A percentile compares a stretch with the other conserved stretches of the same genome.
phyloP scores from a whole-genome alignment of 1,284 basidiomycete species.

The Coniferiporia weirii region DNA sequence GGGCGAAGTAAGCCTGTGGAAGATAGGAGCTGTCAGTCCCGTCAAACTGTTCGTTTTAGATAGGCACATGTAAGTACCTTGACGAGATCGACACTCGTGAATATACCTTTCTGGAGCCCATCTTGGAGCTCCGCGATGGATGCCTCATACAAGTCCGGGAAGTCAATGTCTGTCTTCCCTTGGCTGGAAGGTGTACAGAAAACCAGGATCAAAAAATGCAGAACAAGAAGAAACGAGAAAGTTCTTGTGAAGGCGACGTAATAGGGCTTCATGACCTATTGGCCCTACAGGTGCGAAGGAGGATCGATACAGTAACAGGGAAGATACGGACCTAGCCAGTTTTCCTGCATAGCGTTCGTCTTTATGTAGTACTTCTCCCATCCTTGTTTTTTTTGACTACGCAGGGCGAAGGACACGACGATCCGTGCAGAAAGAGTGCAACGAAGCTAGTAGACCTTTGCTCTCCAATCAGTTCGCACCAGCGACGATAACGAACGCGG shows the following conservation, averaged over 20 bases:
- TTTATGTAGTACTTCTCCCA: too few relatives aligned
- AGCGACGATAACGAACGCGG: too few relatives aligned
- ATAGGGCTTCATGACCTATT: not conserved
- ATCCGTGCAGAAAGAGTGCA: too few relatives aligned
- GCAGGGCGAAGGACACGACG: too few relatives aligned
- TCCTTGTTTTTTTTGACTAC: too few relatives aligned
- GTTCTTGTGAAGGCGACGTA: not conserved
- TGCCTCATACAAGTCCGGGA: conserved; percentile 40
- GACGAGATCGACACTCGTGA: conserved; percentile 40
- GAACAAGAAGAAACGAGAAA: not conserved
- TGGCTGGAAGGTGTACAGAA: not conserved
- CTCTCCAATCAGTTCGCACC: too few relatives aligned
- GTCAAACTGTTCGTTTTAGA: not conserved
- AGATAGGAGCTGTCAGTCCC: not conserved
- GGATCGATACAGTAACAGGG: not conserved
- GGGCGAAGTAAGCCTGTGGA: conserved; percentile 28
- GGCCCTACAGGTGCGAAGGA: not conserved
- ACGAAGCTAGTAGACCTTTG: too few relatives aligned
- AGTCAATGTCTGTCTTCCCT: not conserved
- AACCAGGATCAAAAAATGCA: not conserved
- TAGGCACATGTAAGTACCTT: conserved; percentile 26
- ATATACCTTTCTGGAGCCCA: conserved; percentile 31
- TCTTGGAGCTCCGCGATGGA: conserved; percentile 36
- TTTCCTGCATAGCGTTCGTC: too few relatives aligned
- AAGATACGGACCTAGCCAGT: not conserved